Conservation (phyloP, 176 grass and related monocot genomes). For the Musa itinerans region DNA sequence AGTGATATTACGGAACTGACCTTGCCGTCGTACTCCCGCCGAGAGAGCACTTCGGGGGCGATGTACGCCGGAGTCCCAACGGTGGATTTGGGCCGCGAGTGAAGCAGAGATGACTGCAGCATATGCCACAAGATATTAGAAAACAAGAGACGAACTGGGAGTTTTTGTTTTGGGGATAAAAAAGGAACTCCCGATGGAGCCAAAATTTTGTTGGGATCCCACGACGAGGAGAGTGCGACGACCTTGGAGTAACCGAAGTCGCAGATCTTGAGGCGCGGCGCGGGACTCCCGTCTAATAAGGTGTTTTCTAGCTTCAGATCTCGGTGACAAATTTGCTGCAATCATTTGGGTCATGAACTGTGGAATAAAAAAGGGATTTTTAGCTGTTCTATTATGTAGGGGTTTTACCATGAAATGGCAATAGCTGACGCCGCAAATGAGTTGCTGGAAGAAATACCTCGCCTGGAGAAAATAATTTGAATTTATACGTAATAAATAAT, state of each 20-base stretch:
- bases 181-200: neutral
- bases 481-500: neutral
- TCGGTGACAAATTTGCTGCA: slow-evolving; percentile 6
- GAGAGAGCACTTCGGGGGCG: neutral
- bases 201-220: neutral
- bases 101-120: neutral
- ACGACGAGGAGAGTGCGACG: neutral
- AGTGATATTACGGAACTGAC: neutral
- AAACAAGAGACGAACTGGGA: neutral
- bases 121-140: neutral
- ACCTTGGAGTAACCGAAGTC: slow-evolving; percentile 5
- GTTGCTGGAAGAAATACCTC: slow-evolving; percentile 4
- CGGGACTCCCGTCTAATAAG: neutral
- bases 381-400: neutral
- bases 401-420: slow-evolving; percentile 2
- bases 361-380: neutral
- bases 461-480: neutral
- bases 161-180: neutral
- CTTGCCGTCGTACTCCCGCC: slow-evolving; percentile 5
- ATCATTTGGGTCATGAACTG: neutral
- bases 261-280: slow-evolving; percentile 6
- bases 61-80: slow-evolving; percentile 1
- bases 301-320: slow-evolving; percentile 3
- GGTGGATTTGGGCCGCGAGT: slow-evolving; percentile 5
- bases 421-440: slow-evolving; percentile 3